phyloP scores from a whole-genome alignment of 23 red algal species.

The Gracilaria gracilis region DNA sequence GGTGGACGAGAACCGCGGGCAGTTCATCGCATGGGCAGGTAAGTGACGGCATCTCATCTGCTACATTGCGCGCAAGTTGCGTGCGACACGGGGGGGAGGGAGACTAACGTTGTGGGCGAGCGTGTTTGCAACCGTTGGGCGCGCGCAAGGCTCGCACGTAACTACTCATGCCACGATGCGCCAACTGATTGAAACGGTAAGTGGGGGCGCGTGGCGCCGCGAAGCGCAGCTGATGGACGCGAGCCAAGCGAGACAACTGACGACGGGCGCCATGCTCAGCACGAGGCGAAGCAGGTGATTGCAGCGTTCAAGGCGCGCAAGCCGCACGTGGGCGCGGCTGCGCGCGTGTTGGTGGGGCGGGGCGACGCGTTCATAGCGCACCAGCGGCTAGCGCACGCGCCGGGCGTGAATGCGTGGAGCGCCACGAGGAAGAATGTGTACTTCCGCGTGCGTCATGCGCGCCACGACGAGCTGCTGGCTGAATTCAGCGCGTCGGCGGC shows the following conservation, averaged over 20 bases:
- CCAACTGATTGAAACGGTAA: constrained; percentile 45
- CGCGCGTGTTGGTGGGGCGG: constrained; percentile 12
- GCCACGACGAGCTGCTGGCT: constrained; percentile 11
- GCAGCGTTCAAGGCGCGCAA: not conserved
- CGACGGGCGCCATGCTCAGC: not conserved
- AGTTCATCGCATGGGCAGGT: constrained; percentile 60
- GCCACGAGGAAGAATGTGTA: constrained; percentile 43
- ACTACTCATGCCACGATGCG: constrained; percentile 35
- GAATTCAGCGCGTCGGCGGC: constrained; percentile 11
- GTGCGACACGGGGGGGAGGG: too few species aligned
- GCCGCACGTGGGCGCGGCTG: constrained; percentile 7
- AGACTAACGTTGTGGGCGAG: not conserved
- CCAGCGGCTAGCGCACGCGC: constrained; percentile 49
- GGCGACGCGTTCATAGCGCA: constrained; percentile 62
- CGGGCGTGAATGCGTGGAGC: constrained; percentile 18
- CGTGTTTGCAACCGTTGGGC: not conserved
- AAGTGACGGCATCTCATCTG: not conserved
- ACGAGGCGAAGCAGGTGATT: not conserved
- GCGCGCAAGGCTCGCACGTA: constrained; percentile 59
- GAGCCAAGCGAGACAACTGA: not conserved
- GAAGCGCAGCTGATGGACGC: too few species aligned
- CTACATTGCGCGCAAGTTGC: too few species aligned
- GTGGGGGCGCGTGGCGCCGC: too few species aligned
- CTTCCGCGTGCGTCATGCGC: constrained; percentile 28
- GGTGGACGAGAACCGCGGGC: constrained; percentile 56